These are phyloP conservation scores for Escallonia herrerae DNA, from an alignment of 129 eudicot genomes.

Conservation along the genomic window DNA sequence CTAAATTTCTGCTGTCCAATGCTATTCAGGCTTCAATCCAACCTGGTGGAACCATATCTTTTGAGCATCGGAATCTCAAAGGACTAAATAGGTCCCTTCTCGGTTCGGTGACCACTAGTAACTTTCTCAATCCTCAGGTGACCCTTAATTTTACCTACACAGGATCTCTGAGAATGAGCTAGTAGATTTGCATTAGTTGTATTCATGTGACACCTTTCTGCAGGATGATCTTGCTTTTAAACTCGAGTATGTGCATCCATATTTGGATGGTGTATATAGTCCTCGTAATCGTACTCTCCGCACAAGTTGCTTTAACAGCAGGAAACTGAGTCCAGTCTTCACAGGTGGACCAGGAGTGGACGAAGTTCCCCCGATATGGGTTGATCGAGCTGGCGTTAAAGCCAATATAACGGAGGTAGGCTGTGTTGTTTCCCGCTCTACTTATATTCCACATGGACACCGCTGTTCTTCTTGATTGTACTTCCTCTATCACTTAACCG, in stretches of 20 bases:
- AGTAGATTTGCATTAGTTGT: neutral
- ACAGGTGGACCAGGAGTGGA: slow-evolving; percentile 97
- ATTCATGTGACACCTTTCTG: slow-evolving; percentile 8
- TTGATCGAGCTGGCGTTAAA: slow-evolving; percentile 89
- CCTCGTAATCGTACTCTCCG: slow-evolving; percentile 86
- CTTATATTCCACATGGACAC: too few relatives aligned
- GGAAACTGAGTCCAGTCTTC: slow-evolving; percentile 95
- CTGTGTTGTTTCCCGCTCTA: neutral
- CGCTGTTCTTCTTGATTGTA: too few relatives aligned
- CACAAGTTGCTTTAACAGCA: slow-evolving; percentile 78
- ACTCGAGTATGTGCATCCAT: slow-evolving; percentile 93
- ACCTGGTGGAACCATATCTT: slow-evolving; percentile 92
- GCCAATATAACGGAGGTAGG: slow-evolving; percentile 91
- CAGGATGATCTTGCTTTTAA: slow-evolving; percentile 98
- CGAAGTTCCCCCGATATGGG: slow-evolving; percentile 99
- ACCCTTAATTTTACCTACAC: neutral
- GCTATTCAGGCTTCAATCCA: slow-evolving; percentile 84
- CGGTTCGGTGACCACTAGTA: slow-evolving; percentile 91
- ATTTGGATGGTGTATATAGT: slow-evolving; percentile 66
- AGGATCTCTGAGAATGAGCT: neutral
- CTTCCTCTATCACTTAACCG: too few relatives aligned
- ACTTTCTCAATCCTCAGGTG: slow-evolving; percentile 96
- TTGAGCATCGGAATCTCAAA: slow-evolving; percentile 83
- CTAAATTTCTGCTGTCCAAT: slow-evolving; percentile 4
- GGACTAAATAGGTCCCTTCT: slow-evolving; percentile 84